Conservation (phyloP, 169 alveolate genomes). For the Eimeria praecox region DNA sequence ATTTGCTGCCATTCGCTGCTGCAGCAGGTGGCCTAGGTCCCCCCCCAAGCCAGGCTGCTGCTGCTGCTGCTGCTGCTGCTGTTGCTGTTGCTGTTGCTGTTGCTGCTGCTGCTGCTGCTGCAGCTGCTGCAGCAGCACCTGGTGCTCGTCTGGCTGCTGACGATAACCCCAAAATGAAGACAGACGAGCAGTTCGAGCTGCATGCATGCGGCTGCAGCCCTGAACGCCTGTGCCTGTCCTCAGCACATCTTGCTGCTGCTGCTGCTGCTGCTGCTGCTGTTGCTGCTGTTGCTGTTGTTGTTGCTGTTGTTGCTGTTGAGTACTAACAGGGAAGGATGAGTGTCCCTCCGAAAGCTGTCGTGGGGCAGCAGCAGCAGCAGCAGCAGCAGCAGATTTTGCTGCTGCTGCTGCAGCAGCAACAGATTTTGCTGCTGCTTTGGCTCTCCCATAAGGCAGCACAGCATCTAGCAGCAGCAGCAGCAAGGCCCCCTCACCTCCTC, state of each 20-base stretch:
- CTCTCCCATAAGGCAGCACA: neutral
- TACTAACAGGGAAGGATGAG: neutral
- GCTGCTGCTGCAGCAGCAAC: neutral
- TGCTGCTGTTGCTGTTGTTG: slow-evolving; percentile 5
- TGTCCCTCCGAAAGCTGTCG: neutral
- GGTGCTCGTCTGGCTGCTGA: slow-evolving; percentile 32
- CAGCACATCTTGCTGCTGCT: neutral
- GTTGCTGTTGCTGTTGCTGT: slow-evolving; percentile 9
- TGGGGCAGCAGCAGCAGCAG: neutral
- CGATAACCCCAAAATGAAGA: neutral
- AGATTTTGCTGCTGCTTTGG: neutral
- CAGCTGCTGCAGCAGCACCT: slow-evolving; percentile 50
- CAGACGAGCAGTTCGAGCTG: neutral
- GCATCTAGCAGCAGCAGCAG: slow-evolving; percentile 67
- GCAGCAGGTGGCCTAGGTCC: slow-evolving; percentile 4
- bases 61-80: slow-evolving; percentile 14
- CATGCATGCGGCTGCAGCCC: neutral
- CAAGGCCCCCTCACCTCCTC: slow-evolving; percentile 72
- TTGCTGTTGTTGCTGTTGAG: slow-evolving; percentile 17
- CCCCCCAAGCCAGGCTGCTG: neutral
- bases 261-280: slow-evolving; percentile 42
- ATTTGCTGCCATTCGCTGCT: slow-evolving; percentile 46
- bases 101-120: slow-evolving; percentile 28
- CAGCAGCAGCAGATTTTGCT: neutral
- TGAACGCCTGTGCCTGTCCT: neutral